Conservation (phyloP, 148 eudicot species). For the Fallopia convolvulus region DNA sequence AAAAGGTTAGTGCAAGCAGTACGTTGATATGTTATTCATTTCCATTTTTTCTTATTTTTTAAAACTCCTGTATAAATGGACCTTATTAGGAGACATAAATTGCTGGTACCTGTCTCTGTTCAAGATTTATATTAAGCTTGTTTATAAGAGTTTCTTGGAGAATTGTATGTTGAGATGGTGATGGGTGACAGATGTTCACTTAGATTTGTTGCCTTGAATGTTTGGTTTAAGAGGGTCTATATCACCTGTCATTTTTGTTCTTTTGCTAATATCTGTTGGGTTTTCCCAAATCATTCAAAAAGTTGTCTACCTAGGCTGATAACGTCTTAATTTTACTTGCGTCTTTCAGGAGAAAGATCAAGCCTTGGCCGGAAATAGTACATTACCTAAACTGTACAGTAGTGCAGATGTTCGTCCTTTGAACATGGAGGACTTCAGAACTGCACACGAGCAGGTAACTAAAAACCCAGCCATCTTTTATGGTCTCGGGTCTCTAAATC, state of each 20-base stretch:
- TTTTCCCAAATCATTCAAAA: not conserved
- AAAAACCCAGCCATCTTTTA: not conserved
- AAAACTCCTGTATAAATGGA: not conserved
- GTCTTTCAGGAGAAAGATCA: constrained; percentile 56
- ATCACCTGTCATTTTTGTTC: not conserved
- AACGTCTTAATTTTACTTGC: not conserved
- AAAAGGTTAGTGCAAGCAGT: constrained; percentile 39
- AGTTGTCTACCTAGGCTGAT: not conserved
- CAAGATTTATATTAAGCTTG: no score
- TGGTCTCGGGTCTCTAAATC: not conserved
- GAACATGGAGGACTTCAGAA: constrained; percentile 69
- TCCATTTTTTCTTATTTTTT: not conserved
- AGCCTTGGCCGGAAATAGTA: constrained; percentile 60
- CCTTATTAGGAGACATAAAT: not conserved
- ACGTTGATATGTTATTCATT: not conserved
- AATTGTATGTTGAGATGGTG: not conserved
- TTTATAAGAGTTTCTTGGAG: not conserved
- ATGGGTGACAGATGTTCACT: not conserved
- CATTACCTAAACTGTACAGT: constrained; percentile 45
- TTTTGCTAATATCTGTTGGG: no score
- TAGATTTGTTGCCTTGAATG: not conserved
- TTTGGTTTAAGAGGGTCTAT: no score
- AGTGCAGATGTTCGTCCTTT: constrained; percentile 75
- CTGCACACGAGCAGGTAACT: constrained; percentile 88
- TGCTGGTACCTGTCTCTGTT: not conserved